Evolutionary conservation across 441 rosid species (phyloP).

Genomic region (Brassica hybrid): DNA sequence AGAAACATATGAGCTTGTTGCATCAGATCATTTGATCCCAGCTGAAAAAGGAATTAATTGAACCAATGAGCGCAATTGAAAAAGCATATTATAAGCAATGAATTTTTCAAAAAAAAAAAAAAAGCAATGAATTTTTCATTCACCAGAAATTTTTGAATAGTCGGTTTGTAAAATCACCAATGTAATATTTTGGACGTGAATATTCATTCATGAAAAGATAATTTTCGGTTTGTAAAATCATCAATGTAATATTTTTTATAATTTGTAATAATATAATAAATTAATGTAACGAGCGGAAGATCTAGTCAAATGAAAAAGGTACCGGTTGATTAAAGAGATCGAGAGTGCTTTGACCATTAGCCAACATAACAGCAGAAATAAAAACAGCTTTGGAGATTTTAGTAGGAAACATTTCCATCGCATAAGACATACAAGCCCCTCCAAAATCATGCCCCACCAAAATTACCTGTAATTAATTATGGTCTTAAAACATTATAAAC

Average conservation of each 20-base stretch:
- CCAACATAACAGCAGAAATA: constrained; percentile 85
- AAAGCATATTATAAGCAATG: no score
- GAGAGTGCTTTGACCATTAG: constrained; percentile 77
- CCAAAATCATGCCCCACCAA: constrained; percentile 98
- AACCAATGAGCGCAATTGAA: no score
- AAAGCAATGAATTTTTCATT: no score
- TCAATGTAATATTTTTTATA: no score
- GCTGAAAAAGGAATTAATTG: constrained; percentile 40
- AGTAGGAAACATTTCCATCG: constrained; percentile 80
- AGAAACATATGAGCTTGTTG: constrained; percentile 69
- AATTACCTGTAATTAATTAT: constrained; percentile 58
- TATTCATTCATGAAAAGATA: no score
- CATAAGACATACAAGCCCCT: constrained; percentile 84
- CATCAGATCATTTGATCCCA: constrained; percentile 68
- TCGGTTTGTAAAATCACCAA: no score
- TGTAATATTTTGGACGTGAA: no score
- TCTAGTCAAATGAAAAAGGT: not conserved
- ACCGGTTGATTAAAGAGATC: constrained; percentile 68
- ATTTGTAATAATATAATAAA: no score
- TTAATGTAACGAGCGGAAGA: no score
- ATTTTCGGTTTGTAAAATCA: no score
- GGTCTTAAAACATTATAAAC: constrained; percentile 3
- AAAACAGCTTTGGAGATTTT: constrained; percentile 80
- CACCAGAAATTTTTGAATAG: no score
- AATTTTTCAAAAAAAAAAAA: no score